Percentiles rank a stretch among this genome's conserved stretches.
These are phyloP conservation scores for Mycena sanguinolenta DNA, from an alignment of 768 basidiomycete species.

Conservation along the genomic window DNA sequence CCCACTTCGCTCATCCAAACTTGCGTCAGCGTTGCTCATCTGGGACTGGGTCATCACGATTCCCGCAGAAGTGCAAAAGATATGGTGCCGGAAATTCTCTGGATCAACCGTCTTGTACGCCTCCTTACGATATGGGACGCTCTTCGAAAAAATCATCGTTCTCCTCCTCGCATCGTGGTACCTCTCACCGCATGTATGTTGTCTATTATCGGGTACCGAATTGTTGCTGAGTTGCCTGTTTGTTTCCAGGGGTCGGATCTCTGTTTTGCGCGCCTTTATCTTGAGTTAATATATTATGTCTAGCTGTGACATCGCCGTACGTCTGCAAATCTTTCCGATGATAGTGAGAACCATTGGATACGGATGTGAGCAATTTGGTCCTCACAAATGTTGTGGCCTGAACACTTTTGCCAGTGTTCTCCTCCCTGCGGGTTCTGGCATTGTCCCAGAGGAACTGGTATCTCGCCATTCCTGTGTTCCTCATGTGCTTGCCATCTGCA, in stretches of 20 bases:
- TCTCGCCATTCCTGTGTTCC: conserved; percentile 42
- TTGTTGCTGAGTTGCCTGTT: background rate
- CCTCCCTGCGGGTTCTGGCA: conserved; percentile 47
- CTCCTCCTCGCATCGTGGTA: conserved; percentile 50
- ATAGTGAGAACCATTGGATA: conserved; percentile 45
- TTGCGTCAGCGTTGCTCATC: background rate
- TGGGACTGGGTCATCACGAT: conserved; percentile 47
- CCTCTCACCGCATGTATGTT: conserved; percentile 45
- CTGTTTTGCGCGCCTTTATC: background rate
- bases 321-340: conserved; percentile 49
- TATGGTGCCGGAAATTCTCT: conserved; percentile 47
- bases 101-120: conserved; percentile 45
- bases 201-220: background rate
- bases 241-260: conserved; percentile 14
- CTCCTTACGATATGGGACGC: conserved; percentile 46
- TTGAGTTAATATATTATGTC: conserved; percentile 1
- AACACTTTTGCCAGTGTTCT: conserved; percentile 39
- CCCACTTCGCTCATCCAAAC: background rate
- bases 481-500: conserved; percentile 45
- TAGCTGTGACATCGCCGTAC: conserved; percentile 48
- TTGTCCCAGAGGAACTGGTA: conserved; percentile 42
- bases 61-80: conserved; percentile 41
- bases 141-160: conserved; percentile 47
- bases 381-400: background rate
- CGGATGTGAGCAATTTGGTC: conserved; percentile 25